phyloP scores from a whole-genome alignment of 2,329 filamentous ascomycete species.

The Chrysoporthe puriensis region DNA sequence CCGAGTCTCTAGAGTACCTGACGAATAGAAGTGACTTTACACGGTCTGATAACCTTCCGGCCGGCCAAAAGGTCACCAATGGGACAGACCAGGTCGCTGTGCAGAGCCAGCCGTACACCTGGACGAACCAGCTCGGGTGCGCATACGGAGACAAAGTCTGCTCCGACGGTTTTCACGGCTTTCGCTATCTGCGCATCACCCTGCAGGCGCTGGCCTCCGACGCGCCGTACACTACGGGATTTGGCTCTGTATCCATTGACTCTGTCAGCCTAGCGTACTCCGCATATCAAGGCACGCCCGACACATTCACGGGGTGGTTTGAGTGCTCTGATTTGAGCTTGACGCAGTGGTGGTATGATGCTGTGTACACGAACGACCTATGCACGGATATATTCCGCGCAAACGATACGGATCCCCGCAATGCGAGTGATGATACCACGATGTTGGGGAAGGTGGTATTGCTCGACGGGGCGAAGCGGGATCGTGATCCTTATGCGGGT shows the following conservation, averaged over 20 bases:
- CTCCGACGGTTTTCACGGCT: constrained; percentile 56
- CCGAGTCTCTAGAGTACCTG: constrained; percentile 51
- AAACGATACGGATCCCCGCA: constrained; percentile 54
- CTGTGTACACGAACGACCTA: constrained; percentile 56
- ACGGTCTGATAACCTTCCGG: constrained; percentile 47
- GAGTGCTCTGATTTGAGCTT: constrained; percentile 54
- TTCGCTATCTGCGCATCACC: constrained; percentile 54
- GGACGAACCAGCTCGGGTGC: constrained; percentile 51
- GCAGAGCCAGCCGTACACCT: constrained; percentile 44
- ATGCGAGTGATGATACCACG: constrained; percentile 44
- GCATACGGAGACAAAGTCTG: constrained; percentile 48
- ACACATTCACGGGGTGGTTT: constrained; percentile 55
- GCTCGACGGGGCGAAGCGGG: constrained; percentile 55
- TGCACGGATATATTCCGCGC: constrained; percentile 49
- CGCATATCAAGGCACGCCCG: constrained; percentile 50
- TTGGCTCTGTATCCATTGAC: constrained; percentile 48
- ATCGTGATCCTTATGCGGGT: constrained; percentile 57
- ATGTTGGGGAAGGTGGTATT: constrained; percentile 51
- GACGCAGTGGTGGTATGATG: constrained; percentile 58
- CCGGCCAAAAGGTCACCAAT: constrained; percentile 41
- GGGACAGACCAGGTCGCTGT: constrained; percentile 57
- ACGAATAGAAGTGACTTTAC: constrained; percentile 52
- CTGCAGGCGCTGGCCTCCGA: constrained; percentile 49
- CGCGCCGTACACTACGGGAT: constrained; percentile 47
- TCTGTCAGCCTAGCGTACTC: constrained; percentile 48